Base-by-base conservation (phyloP, 495 filamentous ascomycete species). In the Penicillium cinerascens region DNA sequence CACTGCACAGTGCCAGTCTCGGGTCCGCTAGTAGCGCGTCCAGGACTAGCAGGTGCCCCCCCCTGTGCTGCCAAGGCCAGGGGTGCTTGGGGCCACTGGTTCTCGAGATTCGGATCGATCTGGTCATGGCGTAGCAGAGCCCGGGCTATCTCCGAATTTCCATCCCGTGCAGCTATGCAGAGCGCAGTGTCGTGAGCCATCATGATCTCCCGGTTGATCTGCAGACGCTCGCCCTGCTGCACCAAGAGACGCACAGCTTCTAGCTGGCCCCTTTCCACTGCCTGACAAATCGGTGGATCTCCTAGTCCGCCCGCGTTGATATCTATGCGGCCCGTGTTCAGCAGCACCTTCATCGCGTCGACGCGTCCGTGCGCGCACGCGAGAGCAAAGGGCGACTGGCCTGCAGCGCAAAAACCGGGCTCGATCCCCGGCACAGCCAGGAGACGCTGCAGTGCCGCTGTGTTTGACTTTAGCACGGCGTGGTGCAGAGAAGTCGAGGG, bases 131-230 rank as follows among this genome's bases (percentile, higher is more conserved):
- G 17, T 27, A 52, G 33, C 38, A 52, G 44, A 44, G 49, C 38
- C 44, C 50, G 33, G 29, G 52, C 49, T 13, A 52, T 44, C 29
- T 52, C 44, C 25, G 52, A 47, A 40, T 48, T 29, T 21, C 54
- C 44, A 33, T 45, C 16, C 33, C 44, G 18, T 16, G 44, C 49
- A n/a, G 54, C 40, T 27, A 57, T 57, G n/a, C 38, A 51, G 26
- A 56, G 38, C 13, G 43, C 47, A 33, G 48, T 52, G 39, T 56
- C 54, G 39, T 50, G 16, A 38, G 23, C 27, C 41, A 17, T 44
- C 27, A 51, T 47, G n/a, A 21, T 56, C 1, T 48, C 35, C 49
- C 47, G 21, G 35, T 56, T 56, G 20, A 56, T 47, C n/a, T 39
- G 36, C 13, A 52, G 26, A 45, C 25, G 15, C 40, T 13, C 23